Evolutionary conservation across 805 yeast genomes (phyloP).

Genomic region (Myxozyma udenii): DNA sequence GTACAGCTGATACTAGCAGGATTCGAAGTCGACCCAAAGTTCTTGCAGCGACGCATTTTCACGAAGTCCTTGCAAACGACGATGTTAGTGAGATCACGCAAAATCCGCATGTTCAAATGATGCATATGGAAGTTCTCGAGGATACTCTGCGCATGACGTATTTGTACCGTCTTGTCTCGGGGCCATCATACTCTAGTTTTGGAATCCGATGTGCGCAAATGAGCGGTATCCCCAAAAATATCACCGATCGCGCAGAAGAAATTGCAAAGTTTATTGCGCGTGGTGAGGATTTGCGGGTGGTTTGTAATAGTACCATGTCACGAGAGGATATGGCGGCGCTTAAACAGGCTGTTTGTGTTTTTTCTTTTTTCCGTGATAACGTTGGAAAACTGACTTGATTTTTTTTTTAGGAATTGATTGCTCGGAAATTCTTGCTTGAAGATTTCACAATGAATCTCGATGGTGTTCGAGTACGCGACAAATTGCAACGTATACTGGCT

Average conservation of each 20-base stretch:
- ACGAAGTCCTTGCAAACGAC: constrained; percentile 32
- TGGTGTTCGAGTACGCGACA: constrained; percentile 1
- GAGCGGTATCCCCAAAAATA: constrained; percentile 39
- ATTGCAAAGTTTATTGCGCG: constrained; percentile 30
- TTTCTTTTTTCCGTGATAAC: not conserved
- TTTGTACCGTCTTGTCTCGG: constrained; percentile 14
- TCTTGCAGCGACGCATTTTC: constrained; percentile 46
- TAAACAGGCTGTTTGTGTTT: constrained; percentile 12
- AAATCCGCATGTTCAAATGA: constrained; percentile 33
- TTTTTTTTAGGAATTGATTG: constrained; percentile 29
- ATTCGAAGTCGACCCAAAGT: constrained; percentile 33
- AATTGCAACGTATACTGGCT: constrained; percentile 2
- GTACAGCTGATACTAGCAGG: not conserved
- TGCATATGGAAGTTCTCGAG: constrained; percentile 40
- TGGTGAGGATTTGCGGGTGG: constrained; percentile 30
- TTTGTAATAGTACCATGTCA: constrained; percentile 20
- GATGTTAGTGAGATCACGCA: constrained; percentile 18
- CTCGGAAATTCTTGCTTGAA: constrained; percentile 37
- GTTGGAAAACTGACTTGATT: not conserved
- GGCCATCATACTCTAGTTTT: constrained; percentile 19
- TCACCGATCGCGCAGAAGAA: constrained; percentile 39
- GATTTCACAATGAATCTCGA: constrained; percentile 20
- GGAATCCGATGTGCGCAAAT: constrained; percentile 42
- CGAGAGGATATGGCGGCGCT: constrained; percentile 28
- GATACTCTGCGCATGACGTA: constrained; percentile 14